Evolutionary conservation across 305 asterid species (phyloP), one percentile per base, ranked within the genome.

Genomic region (Fraxinus velutina): DNA sequence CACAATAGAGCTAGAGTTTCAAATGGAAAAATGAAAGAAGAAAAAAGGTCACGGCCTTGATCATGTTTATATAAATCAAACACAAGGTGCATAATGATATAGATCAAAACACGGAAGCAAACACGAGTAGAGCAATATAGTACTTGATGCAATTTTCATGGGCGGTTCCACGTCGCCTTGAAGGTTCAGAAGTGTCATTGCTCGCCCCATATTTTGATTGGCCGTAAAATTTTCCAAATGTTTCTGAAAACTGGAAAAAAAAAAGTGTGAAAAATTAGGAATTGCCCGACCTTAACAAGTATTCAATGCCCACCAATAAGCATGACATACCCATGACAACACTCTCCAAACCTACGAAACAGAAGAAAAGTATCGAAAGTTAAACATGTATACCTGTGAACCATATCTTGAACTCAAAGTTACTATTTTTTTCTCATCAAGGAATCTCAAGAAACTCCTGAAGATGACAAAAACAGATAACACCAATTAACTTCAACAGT

Each of bases 391-490:
- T 89, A 94, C 99, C 98, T 96, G 99, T 44, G 96, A 92, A 81
- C 97, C 90, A 90, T 90, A 88, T 89, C 90, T 94, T 73, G 95
- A 88, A 83, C 87, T 89, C 42, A 96, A 86, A 84, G 97, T 77
- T 19, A 86, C 85, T 81, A 87, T 30, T 81, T 90, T 92, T 80
- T 81, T 88, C 83, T 92, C 98, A 80, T 88, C 96, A 75, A 96
- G 97, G 85, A 92, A 94, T 89, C 97, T 94, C 88, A 94, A 81
- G 87, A 96, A 96, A 84, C 96, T 88, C 99, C 99, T 96, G 83
- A 81, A 88, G 80, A 78, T 34, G 17, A 72, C 57, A 82, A 64
- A 78, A 75, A 75, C 70, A 79, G 44, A 66, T 29, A 77, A 74
- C 70, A 86, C 72, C 72, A 81, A 47, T 81, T 72, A 82, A 77